Evolutionary conservation across 148 eudicot genomes (phyloP).

Genomic region (Simmondsia chinensis): DNA sequence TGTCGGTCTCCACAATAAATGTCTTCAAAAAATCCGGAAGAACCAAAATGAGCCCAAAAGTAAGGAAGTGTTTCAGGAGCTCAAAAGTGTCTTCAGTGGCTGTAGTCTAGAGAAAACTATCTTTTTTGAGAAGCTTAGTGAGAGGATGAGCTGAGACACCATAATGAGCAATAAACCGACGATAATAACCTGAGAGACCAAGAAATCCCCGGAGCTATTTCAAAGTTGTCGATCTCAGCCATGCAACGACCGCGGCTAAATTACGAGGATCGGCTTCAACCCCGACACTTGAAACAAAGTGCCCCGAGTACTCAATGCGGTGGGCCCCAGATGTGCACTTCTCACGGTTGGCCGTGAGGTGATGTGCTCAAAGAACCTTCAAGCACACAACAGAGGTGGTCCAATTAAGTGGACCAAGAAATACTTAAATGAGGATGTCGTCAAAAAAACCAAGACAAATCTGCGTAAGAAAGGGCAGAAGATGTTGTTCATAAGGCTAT

Average conservation of each 20-base stretch:
- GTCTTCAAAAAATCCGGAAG: not conserved
- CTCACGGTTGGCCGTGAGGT: no score
- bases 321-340: no score
- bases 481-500: not conserved
- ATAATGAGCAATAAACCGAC: no score
- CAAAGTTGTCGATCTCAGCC: not conserved
- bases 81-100: not conserved
- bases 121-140: not conserved
- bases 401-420: no score
- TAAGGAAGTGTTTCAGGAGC: not conserved
- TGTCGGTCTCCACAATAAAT: not conserved
- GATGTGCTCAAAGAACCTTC: no score
- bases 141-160: not conserved
- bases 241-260: no score
- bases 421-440: slow-evolving; percentile 5
- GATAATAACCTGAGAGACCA: not conserved
- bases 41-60: not conserved
- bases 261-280: no score
- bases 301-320: no score
- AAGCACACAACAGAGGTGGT: no score
- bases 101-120: not conserved
- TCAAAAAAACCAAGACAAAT: slow-evolving; percentile 1
- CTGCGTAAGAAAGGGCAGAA: not conserved
- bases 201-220: not conserved
- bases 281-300: no score